Evolutionary conservation across 2,329 filamentous ascomycete genomes (phyloP).

Genomic region (Chaetomiaceae sp.): DNA sequence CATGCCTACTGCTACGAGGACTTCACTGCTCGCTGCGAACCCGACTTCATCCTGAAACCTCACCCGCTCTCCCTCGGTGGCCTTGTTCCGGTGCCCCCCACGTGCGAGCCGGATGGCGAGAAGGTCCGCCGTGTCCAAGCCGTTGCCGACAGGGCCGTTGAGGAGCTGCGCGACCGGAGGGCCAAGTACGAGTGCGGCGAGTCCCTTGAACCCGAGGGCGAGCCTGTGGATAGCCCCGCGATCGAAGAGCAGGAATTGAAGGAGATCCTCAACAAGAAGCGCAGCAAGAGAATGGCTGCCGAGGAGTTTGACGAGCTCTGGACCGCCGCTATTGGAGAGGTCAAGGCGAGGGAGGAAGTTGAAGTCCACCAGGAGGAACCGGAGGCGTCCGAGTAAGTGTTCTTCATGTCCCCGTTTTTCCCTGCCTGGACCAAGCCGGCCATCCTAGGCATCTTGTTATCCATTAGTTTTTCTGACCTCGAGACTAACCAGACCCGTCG

Average conservation of each 20-base stretch:
- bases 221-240: conserved; percentile 52
- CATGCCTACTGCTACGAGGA: conserved; percentile 85
- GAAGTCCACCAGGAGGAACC: conserved; percentile 40
- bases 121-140: conserved; percentile 82
- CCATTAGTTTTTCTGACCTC: conserved; percentile 32
- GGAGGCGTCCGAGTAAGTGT: conserved; percentile 46
- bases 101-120: conserved; percentile 91
- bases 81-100: conserved; percentile 76
- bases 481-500: conserved; percentile 81
- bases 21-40: conserved; percentile 74
- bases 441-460: not conserved
- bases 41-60: conserved; percentile 77
- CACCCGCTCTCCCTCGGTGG: conserved; percentile 82
- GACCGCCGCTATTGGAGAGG: conserved; percentile 67
- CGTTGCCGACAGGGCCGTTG: conserved; percentile 82
- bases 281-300: conserved; percentile 76
- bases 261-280: conserved; percentile 66
- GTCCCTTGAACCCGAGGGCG: conserved; percentile 55
- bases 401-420: conserved; percentile 10
- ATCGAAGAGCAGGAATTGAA: conserved; percentile 71
- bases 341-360: conserved; percentile 59
- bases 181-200: conserved; percentile 90
- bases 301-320: conserved; percentile 91
- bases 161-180: conserved; percentile 76
- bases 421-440: not conserved